Evolutionary conservation across 352 stramenopile genomes (phyloP).

Genomic region (Globisporangium yorkense): DNA sequence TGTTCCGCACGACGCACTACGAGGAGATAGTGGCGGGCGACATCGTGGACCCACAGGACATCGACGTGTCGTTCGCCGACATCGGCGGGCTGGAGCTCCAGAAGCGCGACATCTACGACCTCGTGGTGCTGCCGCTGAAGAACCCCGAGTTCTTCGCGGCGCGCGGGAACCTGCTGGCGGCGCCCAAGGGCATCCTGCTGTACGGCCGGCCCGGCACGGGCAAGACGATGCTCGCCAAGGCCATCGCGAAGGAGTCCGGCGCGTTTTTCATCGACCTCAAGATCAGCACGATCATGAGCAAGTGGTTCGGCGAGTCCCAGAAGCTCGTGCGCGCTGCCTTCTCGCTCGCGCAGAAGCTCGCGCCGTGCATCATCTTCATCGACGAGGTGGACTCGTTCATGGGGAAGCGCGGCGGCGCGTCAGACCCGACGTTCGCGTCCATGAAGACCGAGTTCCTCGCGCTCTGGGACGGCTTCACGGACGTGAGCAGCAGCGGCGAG

Average conservation of each 20-base stretch:
- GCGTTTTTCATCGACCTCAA: conserved; percentile 89
- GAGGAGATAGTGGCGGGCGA: conserved; percentile 91
- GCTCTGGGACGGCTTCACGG: conserved; percentile 96
- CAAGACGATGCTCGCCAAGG: conserved; percentile 93
- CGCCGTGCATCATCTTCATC: conserved; percentile 98
- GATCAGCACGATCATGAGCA: conserved; percentile 89
- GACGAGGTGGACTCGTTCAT: conserved; percentile 96
- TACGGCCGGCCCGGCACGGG: conserved; percentile 81
- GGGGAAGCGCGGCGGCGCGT: conserved; percentile 74
- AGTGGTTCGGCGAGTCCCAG: conserved; percentile 89
- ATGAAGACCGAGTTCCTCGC: conserved; percentile 97
- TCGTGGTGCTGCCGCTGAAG: conserved; percentile 92
- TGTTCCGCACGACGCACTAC: conserved; percentile 83
- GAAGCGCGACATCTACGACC: conserved; percentile 95
- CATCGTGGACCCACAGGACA: conserved; percentile 92
- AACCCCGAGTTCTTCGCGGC: conserved; percentile 90
- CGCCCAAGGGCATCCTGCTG: conserved; percentile 83
- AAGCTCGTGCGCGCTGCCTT: conserved; percentile 94
- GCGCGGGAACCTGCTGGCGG: conserved; percentile 79
- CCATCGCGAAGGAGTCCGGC: conserved; percentile 93
- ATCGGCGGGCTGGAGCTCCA: conserved; percentile 95
- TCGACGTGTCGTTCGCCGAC: conserved; percentile 91
- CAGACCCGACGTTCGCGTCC: conserved; percentile 75
- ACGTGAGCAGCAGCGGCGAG: conserved; percentile 59
- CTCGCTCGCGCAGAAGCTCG: conserved; percentile 91